Evolutionary conservation across 768 basidiomycete genomes (phyloP), one percentile per base, ranked within the genome.

Genomic region (Boletellus sp.): DNA sequence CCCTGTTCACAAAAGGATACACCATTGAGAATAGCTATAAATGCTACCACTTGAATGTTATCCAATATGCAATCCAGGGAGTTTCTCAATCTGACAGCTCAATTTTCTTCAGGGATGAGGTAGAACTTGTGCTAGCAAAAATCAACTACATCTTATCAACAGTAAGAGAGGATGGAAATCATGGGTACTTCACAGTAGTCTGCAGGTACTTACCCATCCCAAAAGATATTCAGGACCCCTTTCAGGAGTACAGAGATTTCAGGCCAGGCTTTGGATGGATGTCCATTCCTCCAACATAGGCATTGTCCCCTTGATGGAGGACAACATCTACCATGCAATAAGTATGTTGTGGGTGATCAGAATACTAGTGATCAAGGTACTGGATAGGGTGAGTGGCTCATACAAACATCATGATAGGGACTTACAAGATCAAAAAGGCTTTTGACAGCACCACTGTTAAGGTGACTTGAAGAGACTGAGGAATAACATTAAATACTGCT

Each of bases 301-400:
- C 6, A 38, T 48, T 17, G 22, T 53, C 17, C 36, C 42, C 8
- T 23, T 48, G 3, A 26, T 31, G 9, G 6, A 26, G 32, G 31
- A 10, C 20, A 43, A 19, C 7, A 15, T 31, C 28, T 24, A 34
- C 22, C 52, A 53, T 23, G 17, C 42, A n/a, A 36, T 24, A 22
- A 40, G 33, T 20, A 48, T 47, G 43, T 40, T 26, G 11, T 56
- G 54, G 54, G 45, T 28, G 4, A 16, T 35, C 0, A 38, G 46
- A 6, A 23, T 46, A 34, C 36, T 49, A 4, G 47, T 46, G 3
- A 47, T 52, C 11, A 55, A 55, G 22, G 24, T 44, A 2, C 17
- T 55, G 23, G 38, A 52, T n/a, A 45, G 37, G 40, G 51, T 55
- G 19, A 55, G 47, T 51, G 37, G n/a, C n/a, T n/a, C n/a, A n/a